Conservation (phyloP, 371 early-diverging fungal species). For the Conidiobolus coronatus region DNA sequence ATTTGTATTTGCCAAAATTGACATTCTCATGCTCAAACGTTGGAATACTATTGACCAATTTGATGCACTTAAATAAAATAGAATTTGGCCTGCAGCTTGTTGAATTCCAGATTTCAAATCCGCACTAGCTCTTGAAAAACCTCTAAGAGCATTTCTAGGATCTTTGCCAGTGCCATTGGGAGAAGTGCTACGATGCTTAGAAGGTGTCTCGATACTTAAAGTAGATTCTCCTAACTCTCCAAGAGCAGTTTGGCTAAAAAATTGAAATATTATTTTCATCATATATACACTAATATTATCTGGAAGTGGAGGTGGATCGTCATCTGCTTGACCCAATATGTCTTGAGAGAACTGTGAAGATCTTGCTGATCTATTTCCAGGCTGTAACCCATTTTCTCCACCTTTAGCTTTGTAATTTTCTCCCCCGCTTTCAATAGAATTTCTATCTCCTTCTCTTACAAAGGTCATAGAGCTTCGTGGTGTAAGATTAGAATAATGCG, state of each 20-base stretch:
- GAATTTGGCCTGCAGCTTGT: conserved; percentile 42
- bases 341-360: conserved; percentile 6
- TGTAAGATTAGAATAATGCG: conserved; percentile 3
- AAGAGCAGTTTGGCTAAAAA: conserved; percentile 26
- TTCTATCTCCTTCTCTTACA: not conserved
- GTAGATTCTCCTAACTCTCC: conserved; percentile 16
- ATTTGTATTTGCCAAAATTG: conserved; percentile 24
- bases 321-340: conserved; percentile 10
- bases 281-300: conserved; percentile 40
- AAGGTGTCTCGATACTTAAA: conserved; percentile 8
- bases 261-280: conserved; percentile 30
- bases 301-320: conserved; percentile 56
- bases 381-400: conserved; percentile 3
- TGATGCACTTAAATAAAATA: conserved; percentile 53
- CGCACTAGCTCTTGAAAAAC: conserved; percentile 11
- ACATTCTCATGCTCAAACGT: conserved; percentile 31
- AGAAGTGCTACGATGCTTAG: conserved; percentile 8
- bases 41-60: conserved; percentile 57
- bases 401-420: conserved; percentile 10
- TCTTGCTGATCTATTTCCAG: not conserved
- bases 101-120: conserved; percentile 16
- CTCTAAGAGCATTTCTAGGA: conserved; percentile 20
- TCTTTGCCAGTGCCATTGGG: conserved; percentile 18
- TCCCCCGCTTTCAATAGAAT: conserved; percentile 1
- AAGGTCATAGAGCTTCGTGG: not conserved